Evolutionary conservation across 2,329 filamentous ascomycete species (phyloP), one percentile per base, ranked within the genome.

Genomic region (Fusarium aywerte): DNA sequence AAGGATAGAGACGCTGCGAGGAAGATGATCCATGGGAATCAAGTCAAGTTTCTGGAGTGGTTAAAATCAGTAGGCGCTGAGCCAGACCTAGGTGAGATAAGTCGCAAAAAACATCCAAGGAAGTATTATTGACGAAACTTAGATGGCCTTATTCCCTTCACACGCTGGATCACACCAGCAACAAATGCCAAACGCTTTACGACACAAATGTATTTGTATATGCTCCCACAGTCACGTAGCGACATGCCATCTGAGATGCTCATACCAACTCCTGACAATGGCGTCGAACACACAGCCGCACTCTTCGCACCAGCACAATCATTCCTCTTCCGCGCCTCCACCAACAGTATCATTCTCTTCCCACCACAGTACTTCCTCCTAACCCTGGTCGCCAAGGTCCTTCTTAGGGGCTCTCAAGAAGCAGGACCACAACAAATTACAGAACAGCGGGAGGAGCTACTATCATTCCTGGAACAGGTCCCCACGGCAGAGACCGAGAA

Each of bases 141-240:
- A 87, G 89, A 89, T 3, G 82, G 84, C 35, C 80, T 97, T 4
- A 81, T 92, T 9, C 93, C 94, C 0, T 97, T 97, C 75, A 97
- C 94, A 0, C 87, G 92, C 53, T 98, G 96, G 96, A 85, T 98
- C 56, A 98, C 96, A 4, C 95, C 95, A 0, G 78, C 82, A 1
- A 88, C 86, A 63, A 81, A 90, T 2, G 86, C 89, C 0, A 92
- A 90, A 71, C 87, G 96, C 43, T 99, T 96, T 80, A 92, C 92
- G 0, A 97, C 95, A 1, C 94, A 97, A 76, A 98, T 98, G 95
- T 99, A 98, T 79, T 78, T 98, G 12, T 97, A 97, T 79, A 90
- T 96, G 78, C 84, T 97, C 4, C 93, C 93, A 0, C 79, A 77
- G 2, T 72, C 72, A 50, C 68, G 65, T 15, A 62, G 65, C 8